Percentiles rank a stretch among this genome's conserved stretches.
phyloP scores from a whole-genome alignment of 768 basidiomycete genomes.

The Cyathus striatus region DNA sequence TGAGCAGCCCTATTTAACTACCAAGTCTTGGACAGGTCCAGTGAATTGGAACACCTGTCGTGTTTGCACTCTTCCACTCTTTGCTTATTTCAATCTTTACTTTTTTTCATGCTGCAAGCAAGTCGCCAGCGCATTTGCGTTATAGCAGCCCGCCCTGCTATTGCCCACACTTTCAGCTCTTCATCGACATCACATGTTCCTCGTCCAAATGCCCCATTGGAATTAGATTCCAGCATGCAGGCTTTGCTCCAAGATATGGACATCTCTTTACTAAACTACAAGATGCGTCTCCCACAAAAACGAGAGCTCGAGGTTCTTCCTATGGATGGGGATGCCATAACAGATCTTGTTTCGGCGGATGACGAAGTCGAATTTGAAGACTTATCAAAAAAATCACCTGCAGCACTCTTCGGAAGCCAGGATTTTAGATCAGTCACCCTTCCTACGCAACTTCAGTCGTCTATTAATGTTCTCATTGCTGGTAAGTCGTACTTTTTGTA shows the following conservation, averaged over 20 bases:
- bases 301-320: conserved; percentile 56
- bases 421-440: conserved; percentile 67
- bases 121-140: no score
- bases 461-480: conserved; percentile 64
- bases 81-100: no score
- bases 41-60: no score
- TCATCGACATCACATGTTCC: conserved; percentile 17
- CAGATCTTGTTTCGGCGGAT: conserved; percentile 20
- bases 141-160: no score
- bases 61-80: no score
- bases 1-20: no score
- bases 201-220: conserved; percentile 54
- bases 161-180: no score
- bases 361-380: conserved; percentile 24
- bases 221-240: conserved; percentile 63
- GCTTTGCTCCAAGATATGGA: conserved; percentile 64
- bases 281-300: conserved; percentile 16
- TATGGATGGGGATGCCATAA: conserved; percentile 23
- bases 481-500: conserved; percentile 31
- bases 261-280: conserved; percentile 49
- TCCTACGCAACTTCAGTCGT: conserved; percentile 63
- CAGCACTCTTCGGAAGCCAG: conserved; percentile 75
- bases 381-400: conserved; percentile 60
- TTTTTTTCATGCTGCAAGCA: no score
- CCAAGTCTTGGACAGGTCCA: no score